Evolutionary conservation across 116 monocot species (phyloP).

Genomic region (Posidonia oceanica): DNA sequence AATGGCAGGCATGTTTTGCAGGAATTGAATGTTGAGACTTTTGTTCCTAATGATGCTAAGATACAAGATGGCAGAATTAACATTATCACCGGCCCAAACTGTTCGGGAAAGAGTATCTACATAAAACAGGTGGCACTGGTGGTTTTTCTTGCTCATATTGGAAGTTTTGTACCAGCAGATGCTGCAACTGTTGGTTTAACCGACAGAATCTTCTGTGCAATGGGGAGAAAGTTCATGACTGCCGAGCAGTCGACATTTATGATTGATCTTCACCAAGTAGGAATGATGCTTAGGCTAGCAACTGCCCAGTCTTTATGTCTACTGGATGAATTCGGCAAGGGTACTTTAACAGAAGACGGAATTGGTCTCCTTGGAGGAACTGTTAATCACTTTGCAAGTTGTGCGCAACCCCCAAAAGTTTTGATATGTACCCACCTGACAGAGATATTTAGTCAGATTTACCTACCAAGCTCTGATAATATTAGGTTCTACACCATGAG

Average conservation of each 20-base stretch:
- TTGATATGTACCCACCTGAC: conserved; percentile 83
- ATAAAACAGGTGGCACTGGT: conserved; percentile 97
- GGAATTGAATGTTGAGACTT: too few species aligned
- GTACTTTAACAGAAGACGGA: too few species aligned
- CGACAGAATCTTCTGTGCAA: conserved; percentile 96
- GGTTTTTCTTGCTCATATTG: conserved; percentile 96
- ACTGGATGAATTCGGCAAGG: too few species aligned
- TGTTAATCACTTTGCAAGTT: conserved; percentile 69
- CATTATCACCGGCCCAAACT: conserved; percentile 93
- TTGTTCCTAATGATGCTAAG: too few species aligned
- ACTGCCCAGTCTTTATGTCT: conserved; percentile 86
- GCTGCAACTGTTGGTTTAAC: conserved; percentile 80
- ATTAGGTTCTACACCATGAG: conserved; percentile 88
- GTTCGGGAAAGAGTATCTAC: conserved; percentile 98
- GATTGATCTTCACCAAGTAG: conserved; percentile 99
- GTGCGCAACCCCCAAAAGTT: conserved; percentile 77
- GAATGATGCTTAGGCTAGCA: conserved; percentile 95
- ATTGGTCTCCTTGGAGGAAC: conserved; percentile 91
- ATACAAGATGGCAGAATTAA: conserved; percentile 86
- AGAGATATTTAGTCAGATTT: conserved; percentile 71
- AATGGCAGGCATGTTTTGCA: too few species aligned
- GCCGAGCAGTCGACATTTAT: conserved; percentile 91
- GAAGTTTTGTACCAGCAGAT: conserved; percentile 98
- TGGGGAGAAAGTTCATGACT: conserved; percentile 79
- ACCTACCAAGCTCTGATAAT: conserved; percentile 50